Base-by-base conservation (phyloP, 192 early-diverging fungal genomes). In the Radiomyces spectabilis region DNA sequence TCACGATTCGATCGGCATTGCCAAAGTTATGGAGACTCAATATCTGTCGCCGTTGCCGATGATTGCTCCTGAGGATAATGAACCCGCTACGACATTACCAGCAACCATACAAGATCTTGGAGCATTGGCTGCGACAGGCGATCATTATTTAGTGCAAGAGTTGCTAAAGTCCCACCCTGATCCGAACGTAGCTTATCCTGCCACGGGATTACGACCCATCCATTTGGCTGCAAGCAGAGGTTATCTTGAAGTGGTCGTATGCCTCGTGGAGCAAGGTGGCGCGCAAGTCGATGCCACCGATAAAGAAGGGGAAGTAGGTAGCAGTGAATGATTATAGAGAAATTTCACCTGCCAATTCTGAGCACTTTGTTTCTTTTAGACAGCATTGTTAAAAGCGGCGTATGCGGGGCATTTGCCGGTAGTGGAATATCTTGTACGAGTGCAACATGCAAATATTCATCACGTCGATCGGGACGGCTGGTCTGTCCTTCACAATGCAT, bases 401-500 rank as follows among this genome's bases (percentile, higher is more conserved):
- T 80, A 79, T 38, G 51, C 68, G 40, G 88, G 86, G 5, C 78
- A 79, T 57, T 38, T 55, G 2, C 50, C 68, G 7, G 71, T 86
- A 15, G 78, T 85, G 5, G 57, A 53, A 21, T 78, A 72, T 37
- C 65, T 91, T 33, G 33, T 88, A n/a, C 25, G 26, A 35, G 53
- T 61, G 22, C 63, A 73, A 8, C 63, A 68, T 5, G 81, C 86
- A 2, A 67, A 85, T 51, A 71, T 82, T n/a, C 53, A 73, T 30
- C 72, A 74, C 27, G 40, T 59, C 18, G 89, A 91, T 61, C 71
- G 69, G 29, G 84, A 88, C 40, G 85, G 86, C 0, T 88, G 83
- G 82, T 80, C 86, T 6, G 76, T 85, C 0, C 75, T 92, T 43
- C 89, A 89, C 63, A 88, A 90, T 57, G 79, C 86, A 30, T 70